Conservation (phyloP, 2,329 filamentous ascomycete species). For the Talaromyces sp. region DNA sequence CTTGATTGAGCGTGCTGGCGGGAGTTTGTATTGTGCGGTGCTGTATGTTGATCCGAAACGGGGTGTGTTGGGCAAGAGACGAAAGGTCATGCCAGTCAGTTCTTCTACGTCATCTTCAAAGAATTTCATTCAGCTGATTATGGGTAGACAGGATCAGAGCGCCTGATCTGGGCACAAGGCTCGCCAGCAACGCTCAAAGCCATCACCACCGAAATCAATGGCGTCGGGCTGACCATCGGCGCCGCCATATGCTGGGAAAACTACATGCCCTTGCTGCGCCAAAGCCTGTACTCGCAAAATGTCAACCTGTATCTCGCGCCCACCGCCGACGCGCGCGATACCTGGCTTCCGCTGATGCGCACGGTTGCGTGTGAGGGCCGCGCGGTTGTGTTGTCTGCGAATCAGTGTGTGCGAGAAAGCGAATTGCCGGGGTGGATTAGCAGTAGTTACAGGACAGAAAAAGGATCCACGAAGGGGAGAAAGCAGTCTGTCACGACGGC, state of each 20-base stretch:
- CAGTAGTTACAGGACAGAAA: too few species aligned
- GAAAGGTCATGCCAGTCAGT: slow-evolving; percentile 83
- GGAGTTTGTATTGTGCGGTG: slow-evolving; percentile 75
- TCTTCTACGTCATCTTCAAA: not conserved
- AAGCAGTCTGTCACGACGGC: slow-evolving; percentile 25
- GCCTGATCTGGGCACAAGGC: slow-evolving; percentile 84
- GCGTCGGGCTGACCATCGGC: slow-evolving; percentile 71
- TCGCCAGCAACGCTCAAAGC: slow-evolving; percentile 72
- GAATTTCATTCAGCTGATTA: not conserved
- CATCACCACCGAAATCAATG: slow-evolving; percentile 71
- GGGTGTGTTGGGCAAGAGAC: slow-evolving; percentile 74
- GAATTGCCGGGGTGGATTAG: slow-evolving; percentile 55
- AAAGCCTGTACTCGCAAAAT: slow-evolving; percentile 81
- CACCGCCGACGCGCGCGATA: slow-evolving; percentile 76
- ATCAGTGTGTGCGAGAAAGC: slow-evolving; percentile 66
- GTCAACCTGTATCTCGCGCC: slow-evolving; percentile 88
- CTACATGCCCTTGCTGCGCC: slow-evolving; percentile 85
- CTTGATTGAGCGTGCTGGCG: slow-evolving; percentile 70
- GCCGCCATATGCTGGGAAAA: slow-evolving; percentile 96
- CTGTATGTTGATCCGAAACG: slow-evolving; percentile 72
- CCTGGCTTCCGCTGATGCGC: slow-evolving; percentile 76
- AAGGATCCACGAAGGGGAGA: not conserved
- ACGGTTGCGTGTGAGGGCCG: slow-evolving; percentile 76
- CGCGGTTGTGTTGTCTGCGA: slow-evolving; percentile 78
- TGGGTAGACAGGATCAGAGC: slow-evolving; percentile 68